A percentile compares a stretch with the other conserved stretches of the same genome.
phyloP scores from a whole-genome alignment of 495 filamentous ascomycete species.

The Aspergillus coremiiformis region DNA sequence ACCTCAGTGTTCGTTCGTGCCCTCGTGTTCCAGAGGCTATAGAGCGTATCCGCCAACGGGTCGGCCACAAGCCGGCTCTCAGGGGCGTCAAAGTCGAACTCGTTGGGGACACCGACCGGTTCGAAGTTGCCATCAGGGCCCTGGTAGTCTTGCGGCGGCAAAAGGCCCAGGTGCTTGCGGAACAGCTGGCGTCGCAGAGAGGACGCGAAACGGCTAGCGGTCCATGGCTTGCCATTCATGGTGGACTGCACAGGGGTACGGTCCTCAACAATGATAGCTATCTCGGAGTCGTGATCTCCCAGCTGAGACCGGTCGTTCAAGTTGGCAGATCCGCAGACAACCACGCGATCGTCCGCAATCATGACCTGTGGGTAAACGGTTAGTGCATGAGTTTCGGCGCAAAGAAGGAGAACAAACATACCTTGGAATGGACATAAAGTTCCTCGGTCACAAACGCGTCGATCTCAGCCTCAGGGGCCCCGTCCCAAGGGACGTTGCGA shows the following conservation, averaged over 20 bases:
- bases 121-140: slow-evolving; percentile 63
- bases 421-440: slow-evolving; percentile 90
- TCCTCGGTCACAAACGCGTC: slow-evolving; percentile 88
- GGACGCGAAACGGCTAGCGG: slow-evolving; percentile 70
- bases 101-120: slow-evolving; percentile 64
- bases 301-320: slow-evolving; percentile 92
- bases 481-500: slow-evolving; percentile 69
- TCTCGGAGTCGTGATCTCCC: slow-evolving; percentile 77
- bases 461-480: slow-evolving; percentile 62
- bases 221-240: slow-evolving; percentile 67
- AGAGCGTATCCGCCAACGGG: slow-evolving; percentile 60
- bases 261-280: slow-evolving; percentile 77
- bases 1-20: slow-evolving; percentile 78
- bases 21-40: slow-evolving; percentile 62
- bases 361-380: slow-evolving; percentile 55
- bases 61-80: slow-evolving; percentile 72
- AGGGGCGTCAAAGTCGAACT: slow-evolving; percentile 72
- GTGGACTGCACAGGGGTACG: slow-evolving; percentile 55
- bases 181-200: slow-evolving; percentile 79
- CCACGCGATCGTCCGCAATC: slow-evolving; percentile 83
- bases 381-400: slow-evolving; percentile 1
- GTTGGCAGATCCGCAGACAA: slow-evolving; percentile 89
- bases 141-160: slow-evolving; percentile 63
- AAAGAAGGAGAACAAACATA: slow-evolving; percentile 17
- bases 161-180: slow-evolving; percentile 84